phyloP scores from a whole-genome alignment of 164 flowering plant species.

The grape (Vitis vinifera) region DNA sequence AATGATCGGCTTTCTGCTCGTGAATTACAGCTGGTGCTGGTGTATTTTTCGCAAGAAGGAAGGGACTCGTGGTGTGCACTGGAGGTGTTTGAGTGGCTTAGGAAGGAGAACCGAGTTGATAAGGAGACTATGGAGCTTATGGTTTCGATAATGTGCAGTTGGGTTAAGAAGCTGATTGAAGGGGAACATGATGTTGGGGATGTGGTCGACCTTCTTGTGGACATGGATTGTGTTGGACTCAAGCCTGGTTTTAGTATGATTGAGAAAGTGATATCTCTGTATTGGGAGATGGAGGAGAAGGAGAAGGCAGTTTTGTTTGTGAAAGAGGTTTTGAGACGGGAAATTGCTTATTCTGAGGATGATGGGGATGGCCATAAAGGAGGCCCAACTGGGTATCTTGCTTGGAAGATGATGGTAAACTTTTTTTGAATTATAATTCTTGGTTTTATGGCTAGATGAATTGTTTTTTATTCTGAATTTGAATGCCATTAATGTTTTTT shows the following conservation, averaged over 20 bases:
- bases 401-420: slow-evolving; percentile 95
- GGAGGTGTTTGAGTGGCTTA: slow-evolving; percentile 95
- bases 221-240: slow-evolving; percentile 95
- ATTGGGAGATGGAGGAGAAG: slow-evolving; percentile 78
- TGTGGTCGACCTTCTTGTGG: slow-evolving; percentile 80
- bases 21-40: slow-evolving; percentile 80
- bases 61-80: slow-evolving; percentile 95
- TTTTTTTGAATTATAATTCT: background rate
- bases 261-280: slow-evolving; percentile 84
- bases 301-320: slow-evolving; percentile 65
- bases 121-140: slow-evolving; percentile 93
- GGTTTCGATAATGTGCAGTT: slow-evolving; percentile 92
- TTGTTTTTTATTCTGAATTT: background rate
- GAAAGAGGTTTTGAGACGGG: slow-evolving; percentile 64
- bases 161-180: slow-evolving; percentile 81
- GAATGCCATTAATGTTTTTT: background rate
- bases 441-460: background rate
- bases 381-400: slow-evolving; percentile 92
- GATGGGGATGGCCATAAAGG: slow-evolving; percentile 56
- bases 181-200: slow-evolving; percentile 52
- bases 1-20: slow-evolving; percentile 64
- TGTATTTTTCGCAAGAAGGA: slow-evolving; percentile 90
- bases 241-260: slow-evolving; percentile 83
- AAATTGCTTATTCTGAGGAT: slow-evolving; percentile 40
- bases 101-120: slow-evolving; percentile 81